Evolutionary conservation across 495 filamentous ascomycete genomes (phyloP), one percentile per base, ranked within the genome.

Genomic region (Aspergillus affinis): DNA sequence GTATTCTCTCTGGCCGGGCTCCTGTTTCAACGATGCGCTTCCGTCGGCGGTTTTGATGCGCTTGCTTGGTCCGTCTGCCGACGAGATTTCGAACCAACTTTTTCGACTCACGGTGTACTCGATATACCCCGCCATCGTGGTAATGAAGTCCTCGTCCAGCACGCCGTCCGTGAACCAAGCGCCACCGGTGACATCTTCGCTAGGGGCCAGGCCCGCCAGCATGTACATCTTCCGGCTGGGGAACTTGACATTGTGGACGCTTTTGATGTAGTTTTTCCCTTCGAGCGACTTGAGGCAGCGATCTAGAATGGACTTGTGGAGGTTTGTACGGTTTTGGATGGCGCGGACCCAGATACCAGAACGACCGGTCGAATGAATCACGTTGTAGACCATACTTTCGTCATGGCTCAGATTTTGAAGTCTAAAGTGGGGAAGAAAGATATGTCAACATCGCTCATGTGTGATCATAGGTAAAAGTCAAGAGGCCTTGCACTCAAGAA

Each of bases 81-180:
- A 57, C 2, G 74, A 59, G 1, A 72, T 69, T 62, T 81, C 73
- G 70, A 84, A 90, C 78, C 89, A 92, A 61, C 87, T 92, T 60
- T 81, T 77, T 26, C 73, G 78, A 64, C 85, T 84, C 58, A 98
- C 87, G 54, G 85, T 88, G 58, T 84, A 82, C 61, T 90, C 86
- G 18, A 96, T 82, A 54, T 88, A 83, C 4, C 81, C 78, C 30
- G 86, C 79, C 15, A 95, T 78, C 32, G 77, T 81, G 21, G 87
- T 83, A 66, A 98, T 92, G 69, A 98, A 92, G 50, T 88, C 87
- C 44, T 88, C 84, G 69, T 98, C 94, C 3, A 97, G 82, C 45
- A 89, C 88, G 8, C 88, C 89, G 53, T 96, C 90, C 20, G 89
- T 92, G 65, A 92, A 97, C 90, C 93, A 98, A 18, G 90, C 87